Base-by-base conservation (phyloP, 1,284 basidiomycete genomes). In the Cryptococcus sp. region DNA sequence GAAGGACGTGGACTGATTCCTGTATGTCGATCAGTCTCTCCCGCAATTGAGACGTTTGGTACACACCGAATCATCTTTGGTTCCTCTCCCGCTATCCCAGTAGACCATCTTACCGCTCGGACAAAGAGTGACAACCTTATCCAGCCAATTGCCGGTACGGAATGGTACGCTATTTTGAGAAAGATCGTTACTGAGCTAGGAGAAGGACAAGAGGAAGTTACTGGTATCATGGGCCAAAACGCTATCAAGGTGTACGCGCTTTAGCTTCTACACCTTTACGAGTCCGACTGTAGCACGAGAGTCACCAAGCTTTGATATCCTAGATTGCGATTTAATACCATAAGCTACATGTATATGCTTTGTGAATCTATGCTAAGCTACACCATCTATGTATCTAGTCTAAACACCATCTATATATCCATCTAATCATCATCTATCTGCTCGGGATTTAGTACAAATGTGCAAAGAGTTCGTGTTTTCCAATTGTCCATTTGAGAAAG, bases 101-200 rank as follows among this genome's bases (percentile, higher is more conserved):
- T 66, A 4, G 26, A 55, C 1, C 55, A 61, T 17, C 54, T 70
- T 50, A 38, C 52, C 26, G 49, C 41, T 41, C 51, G 46, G 1
- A 54, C 51, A 2, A 55, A 49, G 45, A 47, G 47, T 4, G 47
- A 41, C 23, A 40, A 51, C 8, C 47, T 73, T 76, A n/a, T 75
- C 65, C 51, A 83, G 80, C n/a, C 80, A 71, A 49, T 80, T 77
- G 25, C 68, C 70, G 47, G 84, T 81, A 39, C 82, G 16, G 84
- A 88, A 64, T 94, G 91, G 91, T 93, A 91, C 70, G 86, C 85
- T 61, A 82, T 91, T 54, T 86, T 89, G 16, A 82, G 88, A 60
- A 89, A 89, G 73, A 86, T 86, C 1, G 82, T 92, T 52, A 84
- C 88, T n/a, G 89, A 93, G 77, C 81, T 93, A 29, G 89, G 88